These are phyloP conservation scores for Thelonectria blattea DNA, from an alignment of 2,329 filamentous ascomycete genomes.

Conservation along the genomic window DNA sequence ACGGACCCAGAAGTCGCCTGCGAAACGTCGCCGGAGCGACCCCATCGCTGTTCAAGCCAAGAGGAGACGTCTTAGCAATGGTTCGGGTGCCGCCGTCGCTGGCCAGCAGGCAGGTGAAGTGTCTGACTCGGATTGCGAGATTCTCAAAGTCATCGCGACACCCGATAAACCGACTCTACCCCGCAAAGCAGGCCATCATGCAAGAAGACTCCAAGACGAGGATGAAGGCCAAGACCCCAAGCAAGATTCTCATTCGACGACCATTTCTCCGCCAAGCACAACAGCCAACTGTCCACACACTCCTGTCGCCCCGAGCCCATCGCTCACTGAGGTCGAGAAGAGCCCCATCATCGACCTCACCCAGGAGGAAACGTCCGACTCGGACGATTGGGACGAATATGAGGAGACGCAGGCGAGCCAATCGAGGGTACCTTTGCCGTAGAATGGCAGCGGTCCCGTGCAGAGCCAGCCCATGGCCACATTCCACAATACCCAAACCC, in stretches of 20 bases:
- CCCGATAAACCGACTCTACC: conserved; percentile 4
- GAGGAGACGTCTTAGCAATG: conserved; percentile 21
- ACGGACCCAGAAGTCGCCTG: conserved; percentile 22
- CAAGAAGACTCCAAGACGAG: background rate
- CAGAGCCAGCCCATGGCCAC: background rate
- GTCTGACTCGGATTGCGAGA: conserved; percentile 15
- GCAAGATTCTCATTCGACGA: background rate
- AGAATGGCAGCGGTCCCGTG: background rate
- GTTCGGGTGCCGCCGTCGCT: background rate
- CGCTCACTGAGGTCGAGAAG: background rate
- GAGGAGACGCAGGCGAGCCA: background rate
- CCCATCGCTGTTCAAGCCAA: conserved; percentile 15
- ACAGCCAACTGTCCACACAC: background rate
- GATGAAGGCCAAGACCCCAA: conserved; percentile 9
- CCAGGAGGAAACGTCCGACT: background rate
- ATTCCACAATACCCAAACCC: background rate
- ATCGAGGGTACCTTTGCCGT: background rate
- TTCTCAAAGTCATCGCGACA: conserved; percentile 8
- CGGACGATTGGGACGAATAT: background rate
- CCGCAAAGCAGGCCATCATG: background rate
- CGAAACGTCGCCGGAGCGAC: conserved; percentile 7
- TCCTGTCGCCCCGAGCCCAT: background rate
- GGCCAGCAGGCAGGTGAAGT: background rate
- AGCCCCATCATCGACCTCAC: conserved; percentile 3
- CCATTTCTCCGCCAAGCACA: background rate